Percentiles rank a stretch among this genome's conserved stretches.
Evolutionary conservation across 2,329 filamentous ascomycete genomes (phyloP).

Genomic region (Remersonia thermophila): DNA sequence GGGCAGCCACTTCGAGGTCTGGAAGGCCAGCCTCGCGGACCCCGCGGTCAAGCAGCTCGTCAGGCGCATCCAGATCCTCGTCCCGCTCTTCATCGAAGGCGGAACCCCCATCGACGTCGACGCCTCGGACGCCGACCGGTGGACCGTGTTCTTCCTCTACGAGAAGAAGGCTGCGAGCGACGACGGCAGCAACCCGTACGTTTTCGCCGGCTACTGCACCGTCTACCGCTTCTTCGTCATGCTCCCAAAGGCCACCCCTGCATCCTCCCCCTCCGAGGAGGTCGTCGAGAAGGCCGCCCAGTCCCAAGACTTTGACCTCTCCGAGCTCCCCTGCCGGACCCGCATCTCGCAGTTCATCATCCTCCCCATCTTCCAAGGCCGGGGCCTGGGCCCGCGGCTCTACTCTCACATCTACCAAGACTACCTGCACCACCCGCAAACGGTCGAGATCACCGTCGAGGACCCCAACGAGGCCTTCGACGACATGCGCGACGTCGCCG

Average conservation of each 20-base stretch:
- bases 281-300: conserved; percentile 30
- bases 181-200: conserved; percentile 47
- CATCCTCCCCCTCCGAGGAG: conserved; percentile 22
- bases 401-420: conserved; percentile 68
- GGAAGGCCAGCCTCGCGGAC: conserved; percentile 65
- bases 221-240: conserved; percentile 76
- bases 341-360: conserved; percentile 91
- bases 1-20: conserved; percentile 66
- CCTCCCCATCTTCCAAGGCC: conserved; percentile 72
- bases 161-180: conserved; percentile 41
- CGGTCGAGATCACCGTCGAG: conserved; percentile 80
- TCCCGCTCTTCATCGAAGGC: conserved; percentile 84
- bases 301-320: conserved; percentile 35
- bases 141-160: conserved; percentile 85
- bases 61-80: conserved; percentile 69
- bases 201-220: conserved; percentile 79
- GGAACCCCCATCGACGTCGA: conserved; percentile 61
- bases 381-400: conserved; percentile 66
- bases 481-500: conserved; percentile 62
- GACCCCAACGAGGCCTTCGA: conserved; percentile 85
- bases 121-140: conserved; percentile 63
- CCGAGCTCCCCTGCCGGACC: conserved; percentile 60
- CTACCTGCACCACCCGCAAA: conserved; percentile 53
- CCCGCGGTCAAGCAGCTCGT: conserved; percentile 57
- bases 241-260: conserved; percentile 29